phyloP scores from a whole-genome alignment of 495 filamentous ascomycete species.

The Amniculicola lignicola region DNA sequence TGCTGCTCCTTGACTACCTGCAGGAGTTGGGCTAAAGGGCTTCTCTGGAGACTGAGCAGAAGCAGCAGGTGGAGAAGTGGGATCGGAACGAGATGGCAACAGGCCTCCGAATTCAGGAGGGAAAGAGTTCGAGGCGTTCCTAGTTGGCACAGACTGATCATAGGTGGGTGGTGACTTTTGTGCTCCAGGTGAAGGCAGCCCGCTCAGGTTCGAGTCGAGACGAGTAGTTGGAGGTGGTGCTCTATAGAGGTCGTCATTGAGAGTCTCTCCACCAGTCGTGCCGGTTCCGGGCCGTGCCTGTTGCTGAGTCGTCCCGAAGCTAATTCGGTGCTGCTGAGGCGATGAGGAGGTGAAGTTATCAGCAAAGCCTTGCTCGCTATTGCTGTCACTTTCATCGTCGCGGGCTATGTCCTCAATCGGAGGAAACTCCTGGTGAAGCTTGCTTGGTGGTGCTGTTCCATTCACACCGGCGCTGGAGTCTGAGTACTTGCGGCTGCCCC shows the following conservation, averaged over 20 bases:
- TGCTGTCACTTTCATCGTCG: slow-evolving; percentile 73
- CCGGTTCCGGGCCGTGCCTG: slow-evolving; percentile 11
- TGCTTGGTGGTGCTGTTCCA: slow-evolving; percentile 29
- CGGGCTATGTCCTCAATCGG: slow-evolving; percentile 79
- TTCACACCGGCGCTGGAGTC: slow-evolving; percentile 24
- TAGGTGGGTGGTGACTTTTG: slow-evolving; percentile 67
- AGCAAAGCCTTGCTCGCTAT: slow-evolving; percentile 82
- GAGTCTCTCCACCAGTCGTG: background rate
- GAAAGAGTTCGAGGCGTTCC: slow-evolving; percentile 47
- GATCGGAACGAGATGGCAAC: slow-evolving; percentile 56
- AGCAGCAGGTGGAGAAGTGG: slow-evolving; percentile 43
- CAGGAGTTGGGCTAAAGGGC: slow-evolving; percentile 20
- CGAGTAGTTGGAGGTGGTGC: slow-evolving; percentile 23
- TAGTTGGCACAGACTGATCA: slow-evolving; percentile 48
- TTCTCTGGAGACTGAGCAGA: slow-evolving; percentile 39
- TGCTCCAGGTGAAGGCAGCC: slow-evolving; percentile 53
- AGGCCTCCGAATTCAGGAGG: slow-evolving; percentile 63
- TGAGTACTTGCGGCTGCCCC: slow-evolving; percentile 37
- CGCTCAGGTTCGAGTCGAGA: slow-evolving; percentile 31
- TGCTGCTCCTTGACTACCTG: slow-evolving; percentile 32
- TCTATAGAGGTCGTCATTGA: slow-evolving; percentile 13
- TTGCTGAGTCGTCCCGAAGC: slow-evolving; percentile 31
- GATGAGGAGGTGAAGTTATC: slow-evolving; percentile 82
- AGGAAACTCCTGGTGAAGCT: slow-evolving; percentile 77
- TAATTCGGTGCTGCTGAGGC: slow-evolving; percentile 49